Evolutionary conservation across 306 rosid species (phyloP), one percentile per base, ranked within the genome.

Genomic region (Herpetospermum pedunculosum): DNA sequence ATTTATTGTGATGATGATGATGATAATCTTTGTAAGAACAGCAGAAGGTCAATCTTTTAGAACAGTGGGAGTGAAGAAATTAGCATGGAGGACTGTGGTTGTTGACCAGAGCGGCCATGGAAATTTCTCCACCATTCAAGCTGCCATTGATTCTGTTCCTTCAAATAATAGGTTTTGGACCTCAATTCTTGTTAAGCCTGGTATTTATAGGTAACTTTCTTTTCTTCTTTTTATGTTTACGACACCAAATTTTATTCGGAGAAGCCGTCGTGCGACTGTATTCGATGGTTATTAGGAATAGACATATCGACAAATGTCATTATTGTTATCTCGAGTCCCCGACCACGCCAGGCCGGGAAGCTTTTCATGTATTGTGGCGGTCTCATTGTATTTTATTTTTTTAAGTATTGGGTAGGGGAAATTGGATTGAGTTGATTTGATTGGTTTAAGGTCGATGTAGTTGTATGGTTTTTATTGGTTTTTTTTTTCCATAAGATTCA

Each of bases 131-230:
- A 79, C 79, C 2, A 78, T 92, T 47, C 98, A 92, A 80, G 78
- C 88, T 6, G 96, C 98, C 47, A 88, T 90, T 54, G 76, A 90
- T 81, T 80, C 91, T 8, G 46, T 92, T 21, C 91, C 95, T 59
- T 70, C 87, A 1, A 75, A 84, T 62, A 92, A 92, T 48, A 72
- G 5, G 12, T 0, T 55, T 18, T 92, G 98, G 98, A 47, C 80
- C 72, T 54, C 54, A 40, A 85, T 88, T 53, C 30, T 30, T 0
- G 68, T 88, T 14, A 80, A 75, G 7, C 71, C 84, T 30, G 75
- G 62, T 9, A 2, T 32, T 32, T 72, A 72, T n/a, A 72, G 75
- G 75, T 70, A 16, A n/a, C 4, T 64, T 18, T 47, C 2, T 16
- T 46, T 15, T 47, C 6, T 40, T 67, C 10, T 70, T 10, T 44